phyloP scores from a whole-genome alignment of 1,139 yeast species.

The Sugiyamaella sp. region DNA sequence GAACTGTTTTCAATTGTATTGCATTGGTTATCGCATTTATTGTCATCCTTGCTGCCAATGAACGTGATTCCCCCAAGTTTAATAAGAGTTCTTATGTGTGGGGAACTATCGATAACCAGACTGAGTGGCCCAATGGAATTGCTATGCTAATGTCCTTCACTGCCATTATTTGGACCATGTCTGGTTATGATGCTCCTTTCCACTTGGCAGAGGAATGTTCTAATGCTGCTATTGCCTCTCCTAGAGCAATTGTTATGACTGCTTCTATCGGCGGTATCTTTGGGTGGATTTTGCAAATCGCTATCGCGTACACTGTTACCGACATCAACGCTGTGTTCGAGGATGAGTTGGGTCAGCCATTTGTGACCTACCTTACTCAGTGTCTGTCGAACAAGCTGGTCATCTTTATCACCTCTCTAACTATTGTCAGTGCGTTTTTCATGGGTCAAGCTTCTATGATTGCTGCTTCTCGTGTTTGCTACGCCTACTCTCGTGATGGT shows the following conservation, averaged over 20 bases:
- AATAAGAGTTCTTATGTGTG: constrained; percentile 58
- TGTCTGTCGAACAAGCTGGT: constrained; percentile 52
- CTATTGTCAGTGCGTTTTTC: constrained; percentile 60
- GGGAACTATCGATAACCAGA: constrained; percentile 57
- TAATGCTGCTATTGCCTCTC: constrained; percentile 66
- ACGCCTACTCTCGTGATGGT: constrained; percentile 70
- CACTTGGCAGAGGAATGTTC: constrained; percentile 73
- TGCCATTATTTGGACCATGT: constrained; percentile 76
- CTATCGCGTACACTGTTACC: constrained; percentile 66
- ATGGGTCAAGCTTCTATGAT: constrained; percentile 75
- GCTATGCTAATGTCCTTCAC: constrained; percentile 62
- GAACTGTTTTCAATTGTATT: constrained; percentile 53
- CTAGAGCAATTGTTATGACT: constrained; percentile 67
- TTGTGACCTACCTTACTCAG: constrained; percentile 60
- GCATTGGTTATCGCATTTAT: constrained; percentile 59
- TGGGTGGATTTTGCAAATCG: constrained; percentile 66
- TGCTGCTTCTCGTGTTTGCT: constrained; percentile 70
- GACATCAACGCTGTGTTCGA: constrained; percentile 55
- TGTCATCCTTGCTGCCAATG: constrained; percentile 55
- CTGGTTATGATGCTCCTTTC: constrained; percentile 76
- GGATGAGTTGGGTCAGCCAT: constrained; percentile 66
- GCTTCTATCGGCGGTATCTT: constrained; percentile 62
- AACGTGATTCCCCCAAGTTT: constrained; percentile 51
- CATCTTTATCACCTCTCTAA: constrained; percentile 59
- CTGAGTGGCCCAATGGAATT: constrained; percentile 70